A percentile compares a stretch with the other conserved stretches of the same genome.
These are phyloP conservation scores for Aspergillus versicolor DNA, from an alignment of 2,329 filamentous ascomycete genomes.

Conservation along the genomic window DNA sequence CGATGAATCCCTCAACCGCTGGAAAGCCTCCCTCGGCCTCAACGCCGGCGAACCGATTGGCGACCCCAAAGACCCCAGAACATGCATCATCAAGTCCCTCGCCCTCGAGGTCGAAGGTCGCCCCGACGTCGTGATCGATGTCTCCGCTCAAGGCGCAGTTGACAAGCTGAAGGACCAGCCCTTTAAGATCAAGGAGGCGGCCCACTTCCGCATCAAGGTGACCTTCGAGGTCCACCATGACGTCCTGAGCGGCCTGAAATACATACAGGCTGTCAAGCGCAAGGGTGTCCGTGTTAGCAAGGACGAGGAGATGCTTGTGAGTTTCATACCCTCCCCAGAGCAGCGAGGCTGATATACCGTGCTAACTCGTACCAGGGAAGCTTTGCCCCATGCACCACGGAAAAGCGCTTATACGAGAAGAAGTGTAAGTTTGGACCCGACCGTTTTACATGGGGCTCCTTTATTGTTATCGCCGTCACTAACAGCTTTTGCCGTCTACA, in stretches of 20 bases:
- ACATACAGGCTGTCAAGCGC: constrained; percentile 89
- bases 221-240: constrained; percentile 96
- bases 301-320: constrained; percentile 96
- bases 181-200: constrained; percentile 96
- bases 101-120: constrained; percentile 84
- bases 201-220: constrained; percentile 90
- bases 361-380: constrained; percentile 65
- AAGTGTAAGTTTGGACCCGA: constrained; percentile 65
- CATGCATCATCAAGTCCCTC: constrained; percentile 89
- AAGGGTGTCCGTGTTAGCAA: constrained; percentile 86
- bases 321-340: constrained; percentile 32
- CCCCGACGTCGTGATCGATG: constrained; percentile 82
- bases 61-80: constrained; percentile 77
- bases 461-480: not conserved
- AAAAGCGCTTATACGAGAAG: constrained; percentile 83
- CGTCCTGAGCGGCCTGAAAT: constrained; percentile 91
- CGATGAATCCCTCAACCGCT: constrained; percentile 93
- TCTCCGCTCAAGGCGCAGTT: constrained; percentile 71
- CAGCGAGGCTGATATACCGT: not conserved
- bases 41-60: constrained; percentile 68
- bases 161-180: constrained; percentile 81
- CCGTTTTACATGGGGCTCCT: not conserved
- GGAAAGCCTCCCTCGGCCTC: constrained; percentile 94
- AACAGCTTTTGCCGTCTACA: constrained; percentile 36
- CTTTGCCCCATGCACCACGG: constrained; percentile 88